Evolutionary conservation across 495 filamentous ascomycete species (phyloP).

Genomic region (Neurospora tetraspora): DNA sequence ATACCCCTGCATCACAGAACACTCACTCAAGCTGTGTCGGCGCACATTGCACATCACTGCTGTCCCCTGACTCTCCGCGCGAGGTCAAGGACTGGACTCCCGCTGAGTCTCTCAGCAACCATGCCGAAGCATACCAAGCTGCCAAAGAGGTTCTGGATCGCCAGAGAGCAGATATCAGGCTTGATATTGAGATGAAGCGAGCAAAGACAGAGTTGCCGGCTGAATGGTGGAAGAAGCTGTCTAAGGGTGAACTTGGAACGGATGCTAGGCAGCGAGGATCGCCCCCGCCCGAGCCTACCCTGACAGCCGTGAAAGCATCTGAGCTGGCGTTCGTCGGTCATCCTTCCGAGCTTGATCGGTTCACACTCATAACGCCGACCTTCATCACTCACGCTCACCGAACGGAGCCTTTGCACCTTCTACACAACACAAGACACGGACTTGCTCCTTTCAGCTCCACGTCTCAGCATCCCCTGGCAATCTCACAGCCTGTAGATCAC

Average conservation of each 20-base stretch:
- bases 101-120: constrained; percentile 21
- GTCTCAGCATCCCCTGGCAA: not conserved
- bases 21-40: not conserved
- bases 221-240: too few relatives aligned
- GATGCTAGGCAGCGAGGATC: not conserved
- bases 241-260: too few relatives aligned
- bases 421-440: not conserved
- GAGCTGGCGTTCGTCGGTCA: not conserved
- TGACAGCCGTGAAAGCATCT: constrained; percentile 7
- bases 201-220: too few relatives aligned
- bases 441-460: not conserved
- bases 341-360: not conserved
- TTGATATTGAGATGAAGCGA: too few relatives aligned
- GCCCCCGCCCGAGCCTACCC: constrained; percentile 10
- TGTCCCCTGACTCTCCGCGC: not conserved
- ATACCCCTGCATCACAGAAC: not conserved
- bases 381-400: not conserved
- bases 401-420: not conserved
- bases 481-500: not conserved
- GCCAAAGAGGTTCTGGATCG: constrained; percentile 10
- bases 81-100: constrained; percentile 7
- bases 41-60: not conserved
- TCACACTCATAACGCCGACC: not conserved
- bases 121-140: constrained; percentile 13
- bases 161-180: constrained; percentile 11